Conservation (phyloP, 805 yeast genomes). For the Candida maltosa region DNA sequence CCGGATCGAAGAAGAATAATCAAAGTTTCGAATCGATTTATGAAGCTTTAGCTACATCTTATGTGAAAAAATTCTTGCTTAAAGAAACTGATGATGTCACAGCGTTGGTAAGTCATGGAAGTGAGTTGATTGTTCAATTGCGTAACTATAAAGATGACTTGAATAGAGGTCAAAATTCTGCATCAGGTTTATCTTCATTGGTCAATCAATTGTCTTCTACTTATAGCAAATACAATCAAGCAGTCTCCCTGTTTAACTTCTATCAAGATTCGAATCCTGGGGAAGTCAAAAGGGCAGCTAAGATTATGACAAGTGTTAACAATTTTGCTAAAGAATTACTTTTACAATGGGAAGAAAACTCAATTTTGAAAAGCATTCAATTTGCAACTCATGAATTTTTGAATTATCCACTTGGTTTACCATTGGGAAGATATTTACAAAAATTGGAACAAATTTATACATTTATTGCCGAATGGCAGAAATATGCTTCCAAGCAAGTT, state of each 20-base stretch:
- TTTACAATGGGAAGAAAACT: constrained; percentile 91
- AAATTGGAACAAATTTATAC: constrained; percentile 86
- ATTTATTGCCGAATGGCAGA: constrained; percentile 87
- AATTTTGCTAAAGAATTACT: constrained; percentile 42
- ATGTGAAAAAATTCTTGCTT: constrained; percentile 40
- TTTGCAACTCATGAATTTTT: constrained; percentile 66
- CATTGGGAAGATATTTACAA: constrained; percentile 73
- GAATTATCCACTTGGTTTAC: constrained; percentile 58
- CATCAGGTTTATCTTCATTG: constrained; percentile 19
- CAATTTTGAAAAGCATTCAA: constrained; percentile 68
- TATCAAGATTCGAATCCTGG: constrained; percentile 59
- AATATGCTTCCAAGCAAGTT: constrained; percentile 78
- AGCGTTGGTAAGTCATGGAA: constrained; percentile 40
- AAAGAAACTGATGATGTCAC: constrained; percentile 13
- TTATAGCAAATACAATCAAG: constrained; percentile 7
- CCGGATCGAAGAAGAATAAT: constrained; percentile 14
- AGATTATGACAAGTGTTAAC: constrained; percentile 31
- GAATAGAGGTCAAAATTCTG: constrained; percentile 11
- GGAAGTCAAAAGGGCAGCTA: constrained; percentile 62
- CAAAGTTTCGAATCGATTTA: constrained; percentile 44
- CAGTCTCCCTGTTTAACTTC: constrained; percentile 40
- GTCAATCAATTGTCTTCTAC: constrained; percentile 15
- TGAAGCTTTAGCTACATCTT: constrained; percentile 46
- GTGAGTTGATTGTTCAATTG: constrained; percentile 10
- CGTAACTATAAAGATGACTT: constrained; percentile 6